A percentile compares a stretch with the other conserved stretches of the same genome.
Conservation (phyloP, 495 filamentous ascomycete species). For the Aspergillus wentii region DNA sequence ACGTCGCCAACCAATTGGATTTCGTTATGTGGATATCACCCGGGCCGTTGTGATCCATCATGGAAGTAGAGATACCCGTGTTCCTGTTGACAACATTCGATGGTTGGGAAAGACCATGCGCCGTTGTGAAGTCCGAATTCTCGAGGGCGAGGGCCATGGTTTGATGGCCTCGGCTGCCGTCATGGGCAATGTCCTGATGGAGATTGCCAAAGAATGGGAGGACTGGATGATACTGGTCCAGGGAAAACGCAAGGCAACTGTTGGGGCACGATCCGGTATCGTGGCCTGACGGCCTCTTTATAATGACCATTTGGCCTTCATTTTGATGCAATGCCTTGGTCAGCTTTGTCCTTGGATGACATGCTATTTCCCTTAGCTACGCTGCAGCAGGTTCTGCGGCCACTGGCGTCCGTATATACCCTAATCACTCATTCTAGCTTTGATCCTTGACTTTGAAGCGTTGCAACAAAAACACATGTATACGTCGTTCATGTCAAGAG, state of each 20-base stretch:
- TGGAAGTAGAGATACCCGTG: slow-evolving; percentile 82
- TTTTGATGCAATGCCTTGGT: not conserved
- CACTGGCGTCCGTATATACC: not conserved
- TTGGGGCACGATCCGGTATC: slow-evolving; percentile 19
- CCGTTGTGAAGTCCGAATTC: slow-evolving; percentile 81
- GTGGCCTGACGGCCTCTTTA: not conserved
- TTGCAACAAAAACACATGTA: too few species aligned
- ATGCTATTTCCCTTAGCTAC: slow-evolving; percentile 1
- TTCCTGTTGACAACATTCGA: slow-evolving; percentile 89
- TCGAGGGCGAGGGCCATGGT: slow-evolving; percentile 92
- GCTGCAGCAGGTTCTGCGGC: slow-evolving; percentile 29
- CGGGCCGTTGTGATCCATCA: slow-evolving; percentile 90
- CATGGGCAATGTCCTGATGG: slow-evolving; percentile 88
- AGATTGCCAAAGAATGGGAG: slow-evolving; percentile 92
- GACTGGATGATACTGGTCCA: slow-evolving; percentile 73
- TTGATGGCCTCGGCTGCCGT: slow-evolving; percentile 92
- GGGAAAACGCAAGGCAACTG: slow-evolving; percentile 38
- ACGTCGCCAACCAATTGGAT: slow-evolving; percentile 85
- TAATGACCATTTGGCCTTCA: not conserved
- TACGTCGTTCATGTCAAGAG: too few species aligned
- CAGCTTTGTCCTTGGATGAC: not conserved
- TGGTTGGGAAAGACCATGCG: slow-evolving; percentile 96
- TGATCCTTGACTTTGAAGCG: too few species aligned
- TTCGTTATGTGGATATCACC: slow-evolving; percentile 94
- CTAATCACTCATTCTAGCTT: too few species aligned